Evolutionary conservation across 345 rosid genomes (phyloP).

Genomic region (Salix suchowensis): DNA sequence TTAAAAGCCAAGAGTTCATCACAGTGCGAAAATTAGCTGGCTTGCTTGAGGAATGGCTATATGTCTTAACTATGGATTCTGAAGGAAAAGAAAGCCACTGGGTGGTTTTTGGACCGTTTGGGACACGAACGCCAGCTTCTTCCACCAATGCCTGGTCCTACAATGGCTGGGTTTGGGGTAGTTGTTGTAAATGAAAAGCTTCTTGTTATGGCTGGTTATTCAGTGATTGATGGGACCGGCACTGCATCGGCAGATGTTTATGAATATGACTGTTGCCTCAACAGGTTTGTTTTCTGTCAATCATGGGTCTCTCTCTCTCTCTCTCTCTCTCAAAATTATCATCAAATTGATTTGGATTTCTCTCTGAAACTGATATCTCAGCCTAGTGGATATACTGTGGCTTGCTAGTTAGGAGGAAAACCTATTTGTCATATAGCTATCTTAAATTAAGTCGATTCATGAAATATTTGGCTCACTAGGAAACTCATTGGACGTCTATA

Average conservation of each 20-base stretch:
- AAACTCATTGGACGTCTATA: neutral
- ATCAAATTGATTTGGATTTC: neutral
- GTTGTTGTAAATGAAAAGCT: conserved; percentile 72
- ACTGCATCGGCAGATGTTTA: conserved; percentile 64
- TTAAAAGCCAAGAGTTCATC: conserved; percentile 77
- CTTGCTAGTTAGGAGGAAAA: neutral
- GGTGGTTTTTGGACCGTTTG: conserved; percentile 64
- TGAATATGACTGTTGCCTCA: conserved; percentile 74
- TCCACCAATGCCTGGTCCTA: conserved; percentile 77
- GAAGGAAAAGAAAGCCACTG: conserved; percentile 70
- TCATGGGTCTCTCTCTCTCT: neutral
- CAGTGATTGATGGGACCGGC: conserved; percentile 40
- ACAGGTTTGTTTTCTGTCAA: conserved; percentile 51
- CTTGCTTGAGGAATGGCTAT: conserved; percentile 81
- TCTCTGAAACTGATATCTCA: neutral
- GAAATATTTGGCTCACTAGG: neutral
- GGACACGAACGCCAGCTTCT: conserved; percentile 55
- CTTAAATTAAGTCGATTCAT: neutral
- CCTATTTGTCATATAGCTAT: neutral
- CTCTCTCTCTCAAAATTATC: neutral
- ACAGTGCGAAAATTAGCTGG: conserved; percentile 61
- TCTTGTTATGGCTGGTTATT: conserved; percentile 69
- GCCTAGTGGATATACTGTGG: neutral
- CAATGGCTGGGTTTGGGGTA: conserved; percentile 63
- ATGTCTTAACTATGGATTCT: conserved; percentile 54